Base-by-base conservation (phyloP, 352 stramenopile genomes). In the Phytophthora rubi region DNA sequence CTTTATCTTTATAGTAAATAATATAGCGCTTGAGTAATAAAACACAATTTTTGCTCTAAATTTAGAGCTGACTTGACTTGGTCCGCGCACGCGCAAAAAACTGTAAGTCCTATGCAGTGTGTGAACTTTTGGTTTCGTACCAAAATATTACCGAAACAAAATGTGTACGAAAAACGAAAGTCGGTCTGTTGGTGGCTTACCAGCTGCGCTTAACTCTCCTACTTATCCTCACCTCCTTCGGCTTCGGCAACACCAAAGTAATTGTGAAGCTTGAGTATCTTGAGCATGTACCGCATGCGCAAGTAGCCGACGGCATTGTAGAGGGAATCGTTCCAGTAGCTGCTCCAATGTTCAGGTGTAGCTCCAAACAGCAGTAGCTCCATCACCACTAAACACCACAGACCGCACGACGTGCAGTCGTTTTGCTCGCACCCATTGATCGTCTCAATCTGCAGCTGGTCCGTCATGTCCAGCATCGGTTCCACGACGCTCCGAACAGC, bases 381-480 rank as follows among this genome's bases (percentile, higher is more conserved):
- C 4, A 53, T 28, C 23, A 62, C 55, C 23, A 62, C 55, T 15
- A 62, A 53, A 18, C 55, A 62, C 55, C 37, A 62, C 15, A 62
- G 23, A 3, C 55, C 55, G 21, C 55, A 53, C 4, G 39, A 62
- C 6, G 32, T 15, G 53, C 53, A 23, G 18, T 59, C 32, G 18
- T 48, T 49, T 18, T 59, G 53, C 21, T 12, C 10, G 9, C 53
- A 59, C 12, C 53, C 53, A 16, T n/a, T 32, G 23, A 48, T 45
- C 3, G 47, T 26, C 3, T 56, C n/a, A 44, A 28, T 33, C 30
- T 56, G 28, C 3, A 45, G 32, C 30, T 61, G 15, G 12, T 61
- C 55, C 6, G 55, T 61, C 39, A 53, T 16, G 2, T 39, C 37
- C 13, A 61, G 13, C 55, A 61, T 52, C 1, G 3, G 4, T 42